phyloP scores from a whole-genome alignment of 768 basidiomycete species.

The Leccinum longicurvipes region DNA sequence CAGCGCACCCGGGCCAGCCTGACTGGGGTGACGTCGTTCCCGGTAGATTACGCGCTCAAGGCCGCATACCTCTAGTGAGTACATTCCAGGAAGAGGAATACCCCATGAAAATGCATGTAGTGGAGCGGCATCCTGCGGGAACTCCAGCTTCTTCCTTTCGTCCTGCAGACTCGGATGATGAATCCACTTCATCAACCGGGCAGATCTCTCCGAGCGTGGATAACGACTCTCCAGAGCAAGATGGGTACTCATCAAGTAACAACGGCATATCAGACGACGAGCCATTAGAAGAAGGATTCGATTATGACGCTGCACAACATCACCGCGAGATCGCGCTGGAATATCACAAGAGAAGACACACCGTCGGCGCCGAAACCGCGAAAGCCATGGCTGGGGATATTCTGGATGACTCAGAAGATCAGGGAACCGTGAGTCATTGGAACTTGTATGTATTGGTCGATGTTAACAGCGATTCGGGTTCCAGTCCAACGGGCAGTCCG shows the following conservation, averaged over 20 bases:
- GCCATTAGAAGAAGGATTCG: conserved; percentile 46
- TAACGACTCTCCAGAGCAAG: conserved; percentile 22
- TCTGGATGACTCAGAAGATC: conserved; percentile 42
- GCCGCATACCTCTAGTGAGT: conserved; percentile 35
- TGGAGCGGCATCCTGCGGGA: conserved; percentile 54
- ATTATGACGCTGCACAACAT: conserved; percentile 61
- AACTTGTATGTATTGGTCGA: conserved; percentile 2
- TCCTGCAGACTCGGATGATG: conserved; percentile 64
- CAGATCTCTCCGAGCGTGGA: conserved; percentile 33
- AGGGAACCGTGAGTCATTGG: conserved; percentile 39
- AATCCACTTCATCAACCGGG: conserved; percentile 43
- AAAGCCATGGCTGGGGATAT: conserved; percentile 48
- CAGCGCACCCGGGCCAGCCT: too few species aligned
- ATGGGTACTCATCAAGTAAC: conserved; percentile 19
- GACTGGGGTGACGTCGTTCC: conserved; percentile 58
- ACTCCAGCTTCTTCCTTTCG: conserved; percentile 10
- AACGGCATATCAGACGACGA: conserved; percentile 36
- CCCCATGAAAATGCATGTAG: conserved; percentile 67
- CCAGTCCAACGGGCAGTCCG: conserved; percentile 44
- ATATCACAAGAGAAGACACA: conserved; percentile 60
- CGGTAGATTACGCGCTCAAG: conserved; percentile 43
- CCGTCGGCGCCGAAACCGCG: conserved; percentile 52
- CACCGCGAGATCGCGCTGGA: conserved; percentile 74
- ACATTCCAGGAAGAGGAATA: conserved; percentile 32
- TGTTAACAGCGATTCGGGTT: neutral